Evolutionary conservation across 768 basidiomycete species (phyloP).

Genomic region (Multifurca ochricompacta): DNA sequence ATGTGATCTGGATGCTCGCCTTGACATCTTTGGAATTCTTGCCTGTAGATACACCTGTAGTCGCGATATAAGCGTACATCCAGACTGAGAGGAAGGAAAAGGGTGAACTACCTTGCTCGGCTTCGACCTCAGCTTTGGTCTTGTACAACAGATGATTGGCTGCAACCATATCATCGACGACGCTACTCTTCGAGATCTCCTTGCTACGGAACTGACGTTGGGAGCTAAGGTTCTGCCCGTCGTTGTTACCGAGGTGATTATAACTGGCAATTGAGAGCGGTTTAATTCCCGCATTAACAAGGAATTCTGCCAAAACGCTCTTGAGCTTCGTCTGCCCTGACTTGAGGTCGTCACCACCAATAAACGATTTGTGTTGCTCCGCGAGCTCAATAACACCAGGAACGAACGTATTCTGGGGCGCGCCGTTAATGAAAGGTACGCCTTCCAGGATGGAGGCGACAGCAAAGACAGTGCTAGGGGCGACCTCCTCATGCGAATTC

Average conservation of each 20-base stretch:
- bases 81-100: neutral
- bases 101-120: conserved; percentile 5
- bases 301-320: conserved; percentile 94
- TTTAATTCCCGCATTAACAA: conserved; percentile 98
- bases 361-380: conserved; percentile 83
- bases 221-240: conserved; percentile 85
- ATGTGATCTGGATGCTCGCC: conserved; percentile 96
- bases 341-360: conserved; percentile 97
- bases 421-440: conserved; percentile 93
- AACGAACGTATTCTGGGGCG: conserved; percentile 98
- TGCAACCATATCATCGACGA: conserved; percentile 97
- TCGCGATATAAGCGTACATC: neutral
- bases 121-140: conserved; percentile 44
- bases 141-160: conserved; percentile 88
- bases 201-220: conserved; percentile 95
- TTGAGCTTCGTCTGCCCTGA: conserved; percentile 98
- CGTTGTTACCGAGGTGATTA: conserved; percentile 99
- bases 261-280: conserved; percentile 95
- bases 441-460: conserved; percentile 94
- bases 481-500: conserved; percentile 84
- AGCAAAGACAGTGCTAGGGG: conserved; percentile 92
- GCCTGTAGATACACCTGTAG: conserved; percentile 35
- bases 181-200: conserved; percentile 95
- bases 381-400: conserved; percentile 91
- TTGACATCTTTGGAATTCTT: conserved; percentile 48